phyloP scores from a whole-genome alignment of 139 green algal species.

The Raphidocelis subcapitata region DNA sequence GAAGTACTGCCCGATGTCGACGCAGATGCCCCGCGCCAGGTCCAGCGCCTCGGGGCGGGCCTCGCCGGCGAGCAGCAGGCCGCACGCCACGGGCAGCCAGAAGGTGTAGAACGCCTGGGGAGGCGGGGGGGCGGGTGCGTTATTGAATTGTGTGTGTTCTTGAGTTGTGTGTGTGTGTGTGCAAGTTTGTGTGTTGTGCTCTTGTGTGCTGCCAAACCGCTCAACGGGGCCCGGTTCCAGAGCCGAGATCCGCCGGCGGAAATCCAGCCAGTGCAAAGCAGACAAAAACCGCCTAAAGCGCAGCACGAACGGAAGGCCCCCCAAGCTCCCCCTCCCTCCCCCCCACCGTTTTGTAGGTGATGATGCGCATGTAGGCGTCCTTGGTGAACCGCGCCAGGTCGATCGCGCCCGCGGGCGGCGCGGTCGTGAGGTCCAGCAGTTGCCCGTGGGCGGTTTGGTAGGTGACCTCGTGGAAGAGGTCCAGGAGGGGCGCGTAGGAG shows the following conservation, averaged over 20 bases:
- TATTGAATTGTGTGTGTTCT: no score
- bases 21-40: constrained; percentile 76
- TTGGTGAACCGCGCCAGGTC: constrained; percentile 87
- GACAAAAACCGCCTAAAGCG: no score
- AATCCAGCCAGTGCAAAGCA: no score
- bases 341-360: constrained; percentile 94
- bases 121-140: no score
- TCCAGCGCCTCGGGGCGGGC: constrained; percentile 42
- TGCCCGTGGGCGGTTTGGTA: constrained; percentile 94
- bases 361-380: constrained; percentile 92
- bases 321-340: no score
- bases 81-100: constrained; percentile 93
- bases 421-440: constrained; percentile 95
- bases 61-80: constrained; percentile 82
- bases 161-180: constrained; percentile 26
- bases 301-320: no score
- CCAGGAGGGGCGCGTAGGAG: constrained; percentile 78
- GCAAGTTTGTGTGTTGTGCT: background rate
- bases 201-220: background rate
- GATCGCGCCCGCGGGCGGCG: constrained; percentile 80
- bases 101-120: constrained; percentile 97
- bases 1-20: constrained; percentile 95
- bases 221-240: background rate
- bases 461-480: constrained; percentile 97
- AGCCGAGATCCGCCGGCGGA: no score